Evolutionary conservation across 2,329 filamentous ascomycete species (phyloP), one percentile per base, ranked within the genome.

Genomic region (Xylariaceae sp.): DNA sequence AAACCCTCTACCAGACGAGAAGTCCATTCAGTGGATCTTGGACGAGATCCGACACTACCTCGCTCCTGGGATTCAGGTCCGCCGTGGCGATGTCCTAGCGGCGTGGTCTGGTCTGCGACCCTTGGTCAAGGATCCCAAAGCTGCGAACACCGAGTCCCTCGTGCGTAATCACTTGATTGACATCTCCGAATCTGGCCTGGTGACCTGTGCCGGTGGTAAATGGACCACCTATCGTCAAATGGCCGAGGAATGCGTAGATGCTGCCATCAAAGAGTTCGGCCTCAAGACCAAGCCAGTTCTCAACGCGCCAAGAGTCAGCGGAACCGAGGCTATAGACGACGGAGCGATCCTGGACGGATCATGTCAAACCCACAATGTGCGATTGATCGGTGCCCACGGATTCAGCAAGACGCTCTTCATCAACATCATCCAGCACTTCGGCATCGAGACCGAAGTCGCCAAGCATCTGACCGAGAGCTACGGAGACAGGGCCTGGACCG

Each of bases 161-260:
- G 90, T 95, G 45, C 87, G 90, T 49, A 95, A 91, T 68, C 90
- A 95, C 66, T 76, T 95, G 39, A 81, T 95, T 58, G 86, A 89
- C 52, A 78, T 89, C 44, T 92, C 89, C n/a, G 69, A 79, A 2
- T 89, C 87, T 6, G 90, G 90, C 11, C 78, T 95, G 17, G 72
- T 95, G 57, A 95, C 90, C 32, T 91, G 89, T 63, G 89, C 89
- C 27, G 90, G 90, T 59, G 90, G 90, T 42, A 95, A 95, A 71
- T 95, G 90, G 90, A 95, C 90, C 2, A 95, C 90, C 1, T 95
- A 95, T 71, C 85, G 90, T 49, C 88, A 95, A 69, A 95, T 95
- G 90, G 88, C 89, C 18, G 89, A 95, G 70, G 89, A 95, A 66
- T 87, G 87, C 40, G 89, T 95, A 39, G 89, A 95, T 62, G 85